These are phyloP conservation scores for Lasiosphaeriaceae sp. DNA, from an alignment of 495 filamentous ascomycete species.

Conservation along the genomic window DNA sequence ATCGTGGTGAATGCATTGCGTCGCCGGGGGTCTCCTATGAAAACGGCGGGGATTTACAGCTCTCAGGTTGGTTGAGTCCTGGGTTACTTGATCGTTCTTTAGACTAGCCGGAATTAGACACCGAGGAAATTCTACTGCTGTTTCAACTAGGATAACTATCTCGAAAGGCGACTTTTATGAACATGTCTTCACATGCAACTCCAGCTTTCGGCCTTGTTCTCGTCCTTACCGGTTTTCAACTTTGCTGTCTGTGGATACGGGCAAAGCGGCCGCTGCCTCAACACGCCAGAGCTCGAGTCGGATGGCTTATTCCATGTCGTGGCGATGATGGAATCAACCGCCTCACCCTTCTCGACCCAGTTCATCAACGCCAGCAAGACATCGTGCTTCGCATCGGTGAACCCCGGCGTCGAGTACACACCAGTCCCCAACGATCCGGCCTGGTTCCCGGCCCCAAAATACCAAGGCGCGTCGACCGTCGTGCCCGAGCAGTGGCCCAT, in stretches of 20 bases:
- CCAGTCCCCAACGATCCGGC: conserved; percentile 22
- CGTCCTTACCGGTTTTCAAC: too few species aligned
- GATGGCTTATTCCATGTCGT: conserved; percentile 36
- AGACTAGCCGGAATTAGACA: too few species aligned
- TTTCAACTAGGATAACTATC: too few species aligned
- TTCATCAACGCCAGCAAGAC: conserved; percentile 45
- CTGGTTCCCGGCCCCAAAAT: conserved; percentile 31
- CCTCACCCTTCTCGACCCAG: conserved; percentile 48
- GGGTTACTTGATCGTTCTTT: too few species aligned
- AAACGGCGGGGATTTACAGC: too few species aligned
- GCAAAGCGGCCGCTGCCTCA: conserved; percentile 42
- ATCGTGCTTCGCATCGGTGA: conserved; percentile 42
- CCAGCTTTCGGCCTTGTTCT: too few species aligned
- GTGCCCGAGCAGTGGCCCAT: conserved; percentile 35
- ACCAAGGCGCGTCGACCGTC: conserved; percentile 34
- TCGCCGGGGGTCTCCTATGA: too few species aligned
- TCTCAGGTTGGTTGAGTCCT: too few species aligned
- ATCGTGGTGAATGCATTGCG: not conserved
- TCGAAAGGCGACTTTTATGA: too few species aligned
- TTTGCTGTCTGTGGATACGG: conserved; percentile 28
- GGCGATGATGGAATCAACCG: conserved; percentile 35
- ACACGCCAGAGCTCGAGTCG: conserved; percentile 26
- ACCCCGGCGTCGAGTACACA: conserved; percentile 33
- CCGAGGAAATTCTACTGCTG: too few species aligned
- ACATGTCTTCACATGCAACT: too few species aligned